Evolutionary conservation across 768 basidiomycete genomes (phyloP).

Genomic region (Suillus spraguei): DNA sequence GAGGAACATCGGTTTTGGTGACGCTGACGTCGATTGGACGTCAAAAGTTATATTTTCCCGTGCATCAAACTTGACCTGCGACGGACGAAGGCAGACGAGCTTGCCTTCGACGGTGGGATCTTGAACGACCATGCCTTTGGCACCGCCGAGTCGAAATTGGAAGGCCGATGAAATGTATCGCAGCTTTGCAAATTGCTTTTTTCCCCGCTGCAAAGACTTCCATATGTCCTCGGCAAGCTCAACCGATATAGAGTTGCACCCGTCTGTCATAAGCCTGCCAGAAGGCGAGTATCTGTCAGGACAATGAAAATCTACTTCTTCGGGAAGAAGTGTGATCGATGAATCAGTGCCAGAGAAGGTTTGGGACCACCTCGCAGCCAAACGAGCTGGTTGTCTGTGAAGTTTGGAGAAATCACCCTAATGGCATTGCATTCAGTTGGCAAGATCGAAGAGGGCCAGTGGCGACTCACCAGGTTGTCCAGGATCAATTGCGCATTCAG

Average conservation of each 20-base stretch:
- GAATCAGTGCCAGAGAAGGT: constrained; percentile 56
- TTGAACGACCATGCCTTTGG: constrained; percentile 49
- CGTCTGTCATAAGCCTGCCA: constrained; percentile 49
- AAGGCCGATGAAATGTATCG: constrained; percentile 39
- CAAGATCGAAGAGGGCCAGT: background rate
- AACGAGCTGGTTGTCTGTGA: constrained; percentile 43
- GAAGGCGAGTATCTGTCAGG: constrained; percentile 32
- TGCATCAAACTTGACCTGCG: constrained; percentile 70
- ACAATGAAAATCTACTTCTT: constrained; percentile 34
- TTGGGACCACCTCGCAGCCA: constrained; percentile 56
- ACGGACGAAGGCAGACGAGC: constrained; percentile 42
- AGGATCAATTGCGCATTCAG: constrained; percentile 34
- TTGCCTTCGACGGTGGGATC: constrained; percentile 40
- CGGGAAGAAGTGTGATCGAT: constrained; percentile 37
- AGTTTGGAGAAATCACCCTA: constrained; percentile 45
- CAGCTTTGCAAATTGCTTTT: constrained; percentile 21
- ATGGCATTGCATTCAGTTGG: background rate
- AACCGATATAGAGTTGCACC: constrained; percentile 48
- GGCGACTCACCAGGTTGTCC: constrained; percentile 32
- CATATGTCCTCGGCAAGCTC: constrained; percentile 39
- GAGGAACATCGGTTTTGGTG: constrained; percentile 45
- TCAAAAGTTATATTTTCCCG: constrained; percentile 46
- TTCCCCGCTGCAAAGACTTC: constrained; percentile 33
- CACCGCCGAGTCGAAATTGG: constrained; percentile 49
- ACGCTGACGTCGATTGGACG: constrained; percentile 47